These are phyloP conservation scores for Oenanthe sinensis DNA, from an alignment of 129 eudicot genomes.

Conservation along the genomic window DNA sequence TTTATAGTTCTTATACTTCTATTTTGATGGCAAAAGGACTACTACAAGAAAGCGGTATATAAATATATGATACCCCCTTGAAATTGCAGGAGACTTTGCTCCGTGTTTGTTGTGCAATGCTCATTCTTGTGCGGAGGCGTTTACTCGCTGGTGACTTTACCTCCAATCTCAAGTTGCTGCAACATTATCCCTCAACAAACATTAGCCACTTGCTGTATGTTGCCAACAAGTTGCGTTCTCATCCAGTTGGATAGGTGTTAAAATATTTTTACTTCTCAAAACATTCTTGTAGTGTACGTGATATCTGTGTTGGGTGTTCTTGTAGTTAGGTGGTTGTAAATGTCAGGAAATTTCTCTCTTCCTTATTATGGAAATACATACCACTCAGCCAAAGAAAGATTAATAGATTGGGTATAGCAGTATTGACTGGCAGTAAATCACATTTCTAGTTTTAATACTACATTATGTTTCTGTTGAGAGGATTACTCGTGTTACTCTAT, in stretches of 20 bases:
- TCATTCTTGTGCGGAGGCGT: conserved; percentile 83
- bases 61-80: not conserved
- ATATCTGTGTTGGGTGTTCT: conserved; percentile 3
- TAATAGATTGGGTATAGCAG: not conserved
- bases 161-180: conserved; percentile 87
- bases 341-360: not conserved
- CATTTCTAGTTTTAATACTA: not conserved
- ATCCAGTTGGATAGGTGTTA: conserved; percentile 22
- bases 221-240: conserved; percentile 74
- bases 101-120: conserved; percentile 92
- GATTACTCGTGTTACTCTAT: not conserved
- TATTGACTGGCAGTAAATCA: not conserved
- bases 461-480: not conserved
- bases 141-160: conserved; percentile 97
- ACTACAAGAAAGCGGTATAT: not conserved
- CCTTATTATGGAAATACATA: not conserved
- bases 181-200: conserved; percentile 83
- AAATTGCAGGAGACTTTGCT: conserved; percentile 83
- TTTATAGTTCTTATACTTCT: not conserved
- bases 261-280: not conserved
- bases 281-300: not conserved
- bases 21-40: not conserved
- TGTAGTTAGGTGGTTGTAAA: conserved; percentile 7
- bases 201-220: conserved; percentile 87
- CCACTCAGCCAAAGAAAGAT: too few species aligned